Conservation (phyloP, 2,329 filamentous ascomycete genomes). For the Fusarium sp. region DNA sequence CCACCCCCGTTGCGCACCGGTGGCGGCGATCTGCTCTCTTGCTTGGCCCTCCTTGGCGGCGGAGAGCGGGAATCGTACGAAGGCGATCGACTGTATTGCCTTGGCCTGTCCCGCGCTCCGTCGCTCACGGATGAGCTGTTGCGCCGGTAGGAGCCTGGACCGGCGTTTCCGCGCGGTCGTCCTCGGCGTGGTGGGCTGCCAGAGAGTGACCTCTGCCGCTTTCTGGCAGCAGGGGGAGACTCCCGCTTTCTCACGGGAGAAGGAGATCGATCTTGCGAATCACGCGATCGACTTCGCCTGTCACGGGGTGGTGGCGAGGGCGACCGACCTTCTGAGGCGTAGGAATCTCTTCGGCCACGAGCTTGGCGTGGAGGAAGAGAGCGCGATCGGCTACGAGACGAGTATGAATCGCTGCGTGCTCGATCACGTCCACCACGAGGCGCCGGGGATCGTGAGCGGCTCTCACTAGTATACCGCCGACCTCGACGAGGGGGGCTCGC, state of each 20-base stretch:
- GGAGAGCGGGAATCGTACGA: slow-evolving; percentile 47
- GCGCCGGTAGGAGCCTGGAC: slow-evolving; percentile 34
- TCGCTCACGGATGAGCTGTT: slow-evolving; percentile 50
- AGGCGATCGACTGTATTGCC: slow-evolving; percentile 43
- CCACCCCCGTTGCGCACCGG: slow-evolving; percentile 34
- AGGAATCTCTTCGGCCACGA: slow-evolving; percentile 34
- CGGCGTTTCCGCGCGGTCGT: slow-evolving; percentile 31
- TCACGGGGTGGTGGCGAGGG: slow-evolving; percentile 33
- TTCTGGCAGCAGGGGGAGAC: slow-evolving; percentile 35
- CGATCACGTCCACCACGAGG: slow-evolving; percentile 41
- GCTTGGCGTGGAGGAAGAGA: slow-evolving; percentile 39
- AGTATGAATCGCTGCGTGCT: slow-evolving; percentile 45
- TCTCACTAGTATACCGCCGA: slow-evolving; percentile 38
- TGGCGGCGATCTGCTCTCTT: slow-evolving; percentile 31
- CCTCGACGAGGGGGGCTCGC: slow-evolving; percentile 44
- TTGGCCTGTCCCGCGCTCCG: slow-evolving; percentile 38
- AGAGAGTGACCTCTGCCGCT: slow-evolving; percentile 32
- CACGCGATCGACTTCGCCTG: slow-evolving; percentile 36
- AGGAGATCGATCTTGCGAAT: slow-evolving; percentile 37
- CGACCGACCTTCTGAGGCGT: slow-evolving; percentile 35
- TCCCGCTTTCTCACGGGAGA: slow-evolving; percentile 36
- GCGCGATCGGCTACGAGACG: slow-evolving; percentile 47
- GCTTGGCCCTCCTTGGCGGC: slow-evolving; percentile 36
- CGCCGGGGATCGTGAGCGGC: slow-evolving; percentile 45
- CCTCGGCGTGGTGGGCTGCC: slow-evolving; percentile 39